Conservation (phyloP, 2,329 filamentous ascomycete genomes). For the Sarocladium kiliense region DNA sequence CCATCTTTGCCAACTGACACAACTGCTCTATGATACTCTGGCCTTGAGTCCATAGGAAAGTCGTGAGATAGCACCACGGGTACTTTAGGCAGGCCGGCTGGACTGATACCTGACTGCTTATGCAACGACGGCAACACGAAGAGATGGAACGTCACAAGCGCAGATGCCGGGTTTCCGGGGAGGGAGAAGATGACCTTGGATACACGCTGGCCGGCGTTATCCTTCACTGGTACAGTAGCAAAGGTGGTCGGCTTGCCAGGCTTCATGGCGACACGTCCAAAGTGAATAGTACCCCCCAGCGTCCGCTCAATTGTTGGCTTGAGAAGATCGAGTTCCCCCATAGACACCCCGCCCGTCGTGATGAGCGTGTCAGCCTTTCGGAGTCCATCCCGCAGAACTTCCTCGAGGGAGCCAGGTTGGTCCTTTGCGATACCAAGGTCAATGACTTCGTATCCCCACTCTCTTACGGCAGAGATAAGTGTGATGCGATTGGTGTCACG, state of each 20-base stretch:
- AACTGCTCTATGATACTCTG: slow-evolving; percentile 86
- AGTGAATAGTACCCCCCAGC: slow-evolving; percentile 89
- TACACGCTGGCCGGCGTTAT: slow-evolving; percentile 51
- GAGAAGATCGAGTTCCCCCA: slow-evolving; percentile 94
- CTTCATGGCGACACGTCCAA: slow-evolving; percentile 95
- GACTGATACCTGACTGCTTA: slow-evolving; percentile 63
- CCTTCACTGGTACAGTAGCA: slow-evolving; percentile 72
- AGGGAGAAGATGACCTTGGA: slow-evolving; percentile 79
- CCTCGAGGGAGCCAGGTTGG: slow-evolving; percentile 67
- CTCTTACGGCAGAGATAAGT: slow-evolving; percentile 69
- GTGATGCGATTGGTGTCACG: slow-evolving; percentile 90
- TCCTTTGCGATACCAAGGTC: slow-evolving; percentile 85
- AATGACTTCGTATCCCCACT: slow-evolving; percentile 71
- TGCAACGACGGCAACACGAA: slow-evolving; percentile 89
- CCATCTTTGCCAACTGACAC: slow-evolving; percentile 65
- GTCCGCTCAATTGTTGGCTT: slow-evolving; percentile 92
- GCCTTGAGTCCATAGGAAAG: slow-evolving; percentile 69
- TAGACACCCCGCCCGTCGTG: slow-evolving; percentile 91
- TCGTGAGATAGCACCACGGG: slow-evolving; percentile 68
- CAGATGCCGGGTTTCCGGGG: slow-evolving; percentile 90
- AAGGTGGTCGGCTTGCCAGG: slow-evolving; percentile 97
- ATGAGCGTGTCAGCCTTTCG: slow-evolving; percentile 75
- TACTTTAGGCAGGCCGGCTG: slow-evolving; percentile 65
- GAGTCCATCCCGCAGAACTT: slow-evolving; percentile 69
- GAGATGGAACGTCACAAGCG: slow-evolving; percentile 87